These are phyloP conservation scores for Letharia lupina DNA, from an alignment of 495 filamentous ascomycete species.

Conservation along the genomic window DNA sequence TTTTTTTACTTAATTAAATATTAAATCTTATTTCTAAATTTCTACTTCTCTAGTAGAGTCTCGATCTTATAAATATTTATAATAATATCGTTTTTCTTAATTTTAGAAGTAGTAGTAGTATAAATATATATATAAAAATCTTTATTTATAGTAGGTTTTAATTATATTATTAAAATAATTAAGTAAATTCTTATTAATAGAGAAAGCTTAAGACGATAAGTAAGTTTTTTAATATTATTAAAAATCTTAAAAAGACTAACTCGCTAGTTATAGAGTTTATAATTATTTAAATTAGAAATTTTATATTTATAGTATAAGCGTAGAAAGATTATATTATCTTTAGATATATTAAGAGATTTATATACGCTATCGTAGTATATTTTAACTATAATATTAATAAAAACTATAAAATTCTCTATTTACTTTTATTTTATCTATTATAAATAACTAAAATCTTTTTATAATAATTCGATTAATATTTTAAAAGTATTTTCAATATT, in stretches of 20 bases:
- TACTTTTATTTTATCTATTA: not conserved
- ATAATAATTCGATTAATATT: not conserved
- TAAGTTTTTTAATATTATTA: conserved; percentile 1
- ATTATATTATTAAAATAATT: not conserved
- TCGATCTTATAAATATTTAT: not conserved
- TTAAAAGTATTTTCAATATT: not conserved
- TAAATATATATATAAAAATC: not conserved
- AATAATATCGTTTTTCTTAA: not conserved
- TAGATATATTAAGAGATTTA: not conserved
- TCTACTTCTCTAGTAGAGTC: not conserved
- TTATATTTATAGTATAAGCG: conserved; percentile 2
- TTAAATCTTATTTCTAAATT: not conserved
- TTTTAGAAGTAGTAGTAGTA: not conserved
- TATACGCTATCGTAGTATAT: not conserved
- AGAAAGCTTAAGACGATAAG: conserved; percentile 1
- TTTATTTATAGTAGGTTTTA: not conserved
- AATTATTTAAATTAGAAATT: not conserved
- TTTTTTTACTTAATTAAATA: not conserved
- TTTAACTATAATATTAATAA: conserved; percentile 3
- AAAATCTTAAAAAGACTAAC: not conserved
- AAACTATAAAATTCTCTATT: not conserved
- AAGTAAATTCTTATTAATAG: not conserved
- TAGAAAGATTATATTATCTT: not conserved
- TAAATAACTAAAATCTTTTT: not conserved
- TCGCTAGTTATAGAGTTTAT: conserved; percentile 6